Evolutionary conservation across 2,329 filamentous ascomycete genomes (phyloP).

Genomic region (Lachnellula arida): DNA sequence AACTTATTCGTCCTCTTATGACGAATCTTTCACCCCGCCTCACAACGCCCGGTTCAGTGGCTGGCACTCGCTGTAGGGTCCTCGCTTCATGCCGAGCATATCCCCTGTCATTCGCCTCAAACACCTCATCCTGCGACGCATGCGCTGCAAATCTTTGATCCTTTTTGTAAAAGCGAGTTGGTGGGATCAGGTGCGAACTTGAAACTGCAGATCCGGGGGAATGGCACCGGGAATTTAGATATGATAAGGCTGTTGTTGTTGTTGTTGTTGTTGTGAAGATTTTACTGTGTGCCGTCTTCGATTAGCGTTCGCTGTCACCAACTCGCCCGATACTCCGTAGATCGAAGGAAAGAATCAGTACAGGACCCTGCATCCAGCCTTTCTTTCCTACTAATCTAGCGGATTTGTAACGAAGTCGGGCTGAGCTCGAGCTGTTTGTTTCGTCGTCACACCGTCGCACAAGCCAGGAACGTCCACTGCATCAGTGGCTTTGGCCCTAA

Average conservation of each 20-base stretch:
- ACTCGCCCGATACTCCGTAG: too few species aligned
- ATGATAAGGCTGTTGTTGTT: not conserved
- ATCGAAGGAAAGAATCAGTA: too few species aligned
- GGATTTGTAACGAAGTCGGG: not conserved
- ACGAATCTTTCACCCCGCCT: not conserved
- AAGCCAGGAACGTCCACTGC: not conserved
- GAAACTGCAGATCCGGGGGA: not conserved
- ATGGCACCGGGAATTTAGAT: not conserved
- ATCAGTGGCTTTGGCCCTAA: not conserved
- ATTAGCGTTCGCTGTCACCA: too few species aligned
- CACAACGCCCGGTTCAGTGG: not conserved
- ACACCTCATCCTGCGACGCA: conserved; percentile 1
- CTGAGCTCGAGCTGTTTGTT: not conserved
- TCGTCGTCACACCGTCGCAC: not conserved
- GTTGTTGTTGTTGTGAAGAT: too few species aligned
- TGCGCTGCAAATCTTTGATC: not conserved
- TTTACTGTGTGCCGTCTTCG: too few species aligned
- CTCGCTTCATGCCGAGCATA: not conserved
- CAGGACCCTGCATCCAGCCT: too few species aligned
- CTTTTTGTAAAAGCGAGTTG: not conserved
- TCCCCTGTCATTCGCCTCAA: not conserved
- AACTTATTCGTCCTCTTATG: not conserved
- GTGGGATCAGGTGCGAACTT: not conserved
- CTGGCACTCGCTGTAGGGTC: not conserved
- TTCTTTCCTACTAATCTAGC: too few species aligned